Evolutionary conservation across 176 grass and related monocot genomes (phyloP), one percentile per base, ranked within the genome.

Genomic region (Cenchrus purpureus): DNA sequence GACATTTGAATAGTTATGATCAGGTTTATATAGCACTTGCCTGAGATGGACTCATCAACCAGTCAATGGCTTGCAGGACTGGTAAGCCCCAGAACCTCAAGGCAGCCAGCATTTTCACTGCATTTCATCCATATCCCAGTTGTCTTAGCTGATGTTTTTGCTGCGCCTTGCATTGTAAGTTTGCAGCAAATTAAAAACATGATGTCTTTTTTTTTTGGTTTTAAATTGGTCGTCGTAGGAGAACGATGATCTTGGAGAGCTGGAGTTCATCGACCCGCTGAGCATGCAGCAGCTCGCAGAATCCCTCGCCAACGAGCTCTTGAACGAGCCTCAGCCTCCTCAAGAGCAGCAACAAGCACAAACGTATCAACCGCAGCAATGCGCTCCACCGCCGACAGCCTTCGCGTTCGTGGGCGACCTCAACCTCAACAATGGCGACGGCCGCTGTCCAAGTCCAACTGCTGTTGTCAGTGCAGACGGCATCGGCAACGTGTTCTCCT

Each of bases 231-330:
- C 62, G 7, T 14, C 62, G 29, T 17, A 84, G 82, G 82, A 84
- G n/a, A 75, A 53, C 7, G 59, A 65, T 2, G 71, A 84, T 4
- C 12, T 37, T 3, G 68, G 55, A 37, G 68, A 14, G 55, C 10
- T 74, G 12, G 70, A 84, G 16, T 64, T 74, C 5, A n/a, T 84
- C 2, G 59, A 75, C 58, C 58, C 57, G 0, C 70, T 83, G 7
- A 83, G 45, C 81, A 83, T 83, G 81, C 70, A 83, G 70, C 29
- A 74, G 29, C 57, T 83, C 6, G 70, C 81, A 1, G 81, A 83
- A 40, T 65, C 70, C 28, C 81, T 83, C 8, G 70, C 70, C 70
- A 52, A 51, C 16, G 81, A 83, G 58, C 70, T 83, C 29, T 17
- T 65, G 79, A 32, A 19, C 16, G 56, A 73, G 10, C 56, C 56